Conservation (phyloP, 495 filamentous ascomycete species). For the Penicillium lividum region DNA sequence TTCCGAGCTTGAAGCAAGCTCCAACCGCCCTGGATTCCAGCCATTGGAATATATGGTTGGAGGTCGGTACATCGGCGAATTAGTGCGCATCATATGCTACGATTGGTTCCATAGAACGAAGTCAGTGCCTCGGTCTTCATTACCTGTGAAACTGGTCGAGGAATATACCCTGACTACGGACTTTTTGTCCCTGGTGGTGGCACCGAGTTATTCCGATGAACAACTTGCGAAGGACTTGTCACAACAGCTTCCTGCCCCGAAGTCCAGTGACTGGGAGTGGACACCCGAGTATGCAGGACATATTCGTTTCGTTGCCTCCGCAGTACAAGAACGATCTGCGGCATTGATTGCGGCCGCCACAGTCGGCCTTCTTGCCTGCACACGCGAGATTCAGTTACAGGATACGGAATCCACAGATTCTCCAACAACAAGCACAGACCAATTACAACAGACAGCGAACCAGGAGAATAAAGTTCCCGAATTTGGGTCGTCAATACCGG, state of each 20-base stretch:
- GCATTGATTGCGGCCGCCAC: conserved; percentile 65
- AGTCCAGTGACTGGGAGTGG: conserved; percentile 51
- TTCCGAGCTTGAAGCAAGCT: conserved; percentile 54
- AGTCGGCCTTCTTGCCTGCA: conserved; percentile 61
- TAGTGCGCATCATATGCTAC: conserved; percentile 63
- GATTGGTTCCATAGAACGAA: conserved; percentile 55
- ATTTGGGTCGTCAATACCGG: conserved; percentile 15
- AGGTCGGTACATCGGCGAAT: conserved; percentile 73
- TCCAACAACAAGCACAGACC: neutral
- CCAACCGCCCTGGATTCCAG: conserved; percentile 71
- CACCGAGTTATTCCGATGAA: conserved; percentile 37
- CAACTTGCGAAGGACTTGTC: conserved; percentile 46
- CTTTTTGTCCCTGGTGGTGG: conserved; percentile 61
- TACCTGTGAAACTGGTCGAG: conserved; percentile 52
- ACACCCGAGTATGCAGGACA: conserved; percentile 51
- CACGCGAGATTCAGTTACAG: conserved; percentile 54
- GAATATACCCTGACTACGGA: conserved; percentile 63
- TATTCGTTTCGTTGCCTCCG: conserved; percentile 55
- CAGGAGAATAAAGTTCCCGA: conserved; percentile 5
- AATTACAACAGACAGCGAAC: neutral
- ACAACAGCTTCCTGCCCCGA: conserved; percentile 47
- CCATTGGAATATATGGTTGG: conserved; percentile 81
- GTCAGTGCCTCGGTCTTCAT: conserved; percentile 17
- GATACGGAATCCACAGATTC: conserved; percentile 5
- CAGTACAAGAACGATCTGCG: conserved; percentile 63